phyloP scores from a whole-genome alignment of 257 asterid species.

The Rehmannia glutinosa region DNA sequence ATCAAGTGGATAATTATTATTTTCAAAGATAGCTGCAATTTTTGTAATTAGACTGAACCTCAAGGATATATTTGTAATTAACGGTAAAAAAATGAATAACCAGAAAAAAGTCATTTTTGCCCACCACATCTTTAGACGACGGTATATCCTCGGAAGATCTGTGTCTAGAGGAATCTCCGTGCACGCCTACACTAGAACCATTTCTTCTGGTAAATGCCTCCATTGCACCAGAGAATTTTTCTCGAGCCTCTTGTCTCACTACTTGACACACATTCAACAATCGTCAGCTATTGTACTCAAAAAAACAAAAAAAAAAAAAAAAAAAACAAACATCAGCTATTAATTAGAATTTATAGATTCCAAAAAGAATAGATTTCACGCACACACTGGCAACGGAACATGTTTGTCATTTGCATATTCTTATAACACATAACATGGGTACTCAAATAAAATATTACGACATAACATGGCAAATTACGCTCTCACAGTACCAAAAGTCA shows the following conservation, averaged over 20 bases:
- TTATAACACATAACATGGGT: not conserved
- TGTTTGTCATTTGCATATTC: not conserved
- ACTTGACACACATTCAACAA: conserved; percentile 11
- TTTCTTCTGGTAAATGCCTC: conserved; percentile 61
- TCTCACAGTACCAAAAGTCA: no score
- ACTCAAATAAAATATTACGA: no score
- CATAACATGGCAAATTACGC: not conserved
- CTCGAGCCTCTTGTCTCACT: conserved; percentile 66
- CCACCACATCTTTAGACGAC: conserved; percentile 68
- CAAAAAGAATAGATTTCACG: not conserved
- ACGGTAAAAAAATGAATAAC: not conserved
- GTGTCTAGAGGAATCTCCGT: conserved; percentile 55
- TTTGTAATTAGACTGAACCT: not conserved
- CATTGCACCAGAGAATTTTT: conserved; percentile 50
- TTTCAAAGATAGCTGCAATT: not conserved
- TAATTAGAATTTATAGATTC: not conserved
- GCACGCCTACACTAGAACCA: conserved; percentile 50
- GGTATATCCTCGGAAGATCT: conserved; percentile 53
- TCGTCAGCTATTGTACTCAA: not conserved
- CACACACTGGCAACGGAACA: not conserved
- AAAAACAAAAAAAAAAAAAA: no score
- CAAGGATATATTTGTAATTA: not conserved
- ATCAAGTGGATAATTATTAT: not conserved
- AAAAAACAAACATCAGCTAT: conserved; percentile 15
- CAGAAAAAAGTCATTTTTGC: not conserved